Evolutionary conservation across 345 rosid species (phyloP).

Genomic region (Linum tenue): DNA sequence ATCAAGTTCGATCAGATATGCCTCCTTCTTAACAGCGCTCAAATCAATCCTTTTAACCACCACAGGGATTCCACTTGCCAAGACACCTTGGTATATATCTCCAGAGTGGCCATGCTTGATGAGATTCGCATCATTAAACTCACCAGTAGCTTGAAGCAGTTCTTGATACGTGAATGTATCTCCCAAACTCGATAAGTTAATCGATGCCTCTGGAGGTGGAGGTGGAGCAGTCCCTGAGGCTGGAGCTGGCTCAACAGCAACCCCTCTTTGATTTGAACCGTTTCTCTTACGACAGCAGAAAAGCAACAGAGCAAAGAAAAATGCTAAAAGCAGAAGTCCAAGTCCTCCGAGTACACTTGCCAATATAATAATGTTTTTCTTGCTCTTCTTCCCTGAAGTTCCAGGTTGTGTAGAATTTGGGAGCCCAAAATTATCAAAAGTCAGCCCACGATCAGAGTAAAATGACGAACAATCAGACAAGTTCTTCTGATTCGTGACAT

Average conservation of each 20-base stretch:
- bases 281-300: constrained; percentile 36
- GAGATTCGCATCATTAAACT: constrained; percentile 59
- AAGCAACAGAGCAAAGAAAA: constrained; percentile 36
- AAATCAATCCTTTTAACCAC: constrained; percentile 67
- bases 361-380: constrained; percentile 37
- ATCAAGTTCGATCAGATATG: constrained; percentile 63
- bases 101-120: constrained; percentile 94
- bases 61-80: constrained; percentile 51
- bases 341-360: constrained; percentile 60
- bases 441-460: constrained; percentile 48
- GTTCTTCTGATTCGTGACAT: constrained; percentile 47
- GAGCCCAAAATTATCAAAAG: constrained; percentile 74
- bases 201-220: constrained; percentile 36
- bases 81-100: constrained; percentile 59
- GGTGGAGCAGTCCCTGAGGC: constrained; percentile 26
- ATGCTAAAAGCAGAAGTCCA: constrained; percentile 35
- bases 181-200: constrained; percentile 61
- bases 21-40: constrained; percentile 43
- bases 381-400: constrained; percentile 38
- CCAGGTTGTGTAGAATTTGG: constrained; percentile 44
- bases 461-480: constrained; percentile 47
- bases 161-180: constrained; percentile 66
- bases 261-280: constrained; percentile 38
- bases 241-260: constrained; percentile 50
- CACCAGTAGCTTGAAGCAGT: constrained; percentile 62